Conservation (phyloP, 768 basidiomycete species). For the Tulasnella sp. region DNA sequence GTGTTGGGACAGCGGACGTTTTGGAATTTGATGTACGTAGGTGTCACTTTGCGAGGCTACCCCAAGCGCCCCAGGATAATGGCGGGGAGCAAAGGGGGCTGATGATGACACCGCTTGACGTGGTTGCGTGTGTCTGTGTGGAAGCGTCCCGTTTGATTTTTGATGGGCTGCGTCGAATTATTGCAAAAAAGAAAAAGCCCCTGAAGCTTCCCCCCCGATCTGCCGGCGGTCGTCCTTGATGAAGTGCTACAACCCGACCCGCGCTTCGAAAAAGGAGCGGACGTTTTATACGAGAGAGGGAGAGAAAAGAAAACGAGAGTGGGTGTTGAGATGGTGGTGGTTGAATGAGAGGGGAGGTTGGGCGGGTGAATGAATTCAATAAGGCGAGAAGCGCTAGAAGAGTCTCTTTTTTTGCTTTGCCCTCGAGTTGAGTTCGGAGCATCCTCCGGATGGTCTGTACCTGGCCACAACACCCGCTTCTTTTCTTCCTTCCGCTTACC, state of each 20-base stretch:
- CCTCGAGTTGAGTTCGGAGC: not conserved
- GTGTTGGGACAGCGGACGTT: not conserved
- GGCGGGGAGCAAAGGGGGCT: not conserved
- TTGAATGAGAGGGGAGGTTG: not conserved
- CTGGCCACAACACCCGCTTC: not conserved
- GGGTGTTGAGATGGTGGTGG: not conserved
- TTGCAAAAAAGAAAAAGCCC: too few relatives aligned
- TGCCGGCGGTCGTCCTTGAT: not conserved
- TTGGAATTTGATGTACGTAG: not conserved
- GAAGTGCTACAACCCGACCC: not conserved
- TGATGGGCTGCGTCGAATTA: not conserved
- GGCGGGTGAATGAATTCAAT: not conserved
- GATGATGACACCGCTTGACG: not conserved
- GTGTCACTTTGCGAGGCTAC: too few relatives aligned
- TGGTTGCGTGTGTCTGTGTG: not conserved
- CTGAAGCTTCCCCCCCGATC: not conserved
- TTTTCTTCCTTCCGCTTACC: not conserved
- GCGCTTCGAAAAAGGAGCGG: not conserved
- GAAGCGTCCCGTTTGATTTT: not conserved
- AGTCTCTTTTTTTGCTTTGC: not conserved
- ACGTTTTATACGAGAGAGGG: not conserved
- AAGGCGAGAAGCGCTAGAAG: not conserved
- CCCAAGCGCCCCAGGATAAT: not conserved
- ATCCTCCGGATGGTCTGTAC: not conserved
- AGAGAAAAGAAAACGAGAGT: not conserved